Evolutionary conservation across 768 basidiomycete species (phyloP), one percentile per base, ranked within the genome.

Genomic region (Phanerochaete sordida): DNA sequence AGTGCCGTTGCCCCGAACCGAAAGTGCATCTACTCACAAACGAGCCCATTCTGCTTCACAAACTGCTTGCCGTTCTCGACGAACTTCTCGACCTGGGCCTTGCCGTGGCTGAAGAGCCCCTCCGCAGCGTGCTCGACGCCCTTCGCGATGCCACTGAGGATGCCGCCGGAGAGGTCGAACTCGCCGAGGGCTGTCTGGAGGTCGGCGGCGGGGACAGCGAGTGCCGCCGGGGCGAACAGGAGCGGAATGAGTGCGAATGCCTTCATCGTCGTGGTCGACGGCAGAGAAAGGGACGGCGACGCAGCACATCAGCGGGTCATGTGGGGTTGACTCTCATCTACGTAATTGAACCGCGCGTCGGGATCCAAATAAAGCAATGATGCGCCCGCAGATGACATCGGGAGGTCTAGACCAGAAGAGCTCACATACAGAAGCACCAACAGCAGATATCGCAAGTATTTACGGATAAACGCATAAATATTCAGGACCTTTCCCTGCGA

Each of bases 31-130:
- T 8, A 78, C 88, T 73, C 66, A 93, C 91, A 93, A 45, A 82
- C 74, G 31, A 92, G 65, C n/a, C 81, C 85, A 52, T 89, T 80
- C 74, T 91, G 82, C 70, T 85, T 82, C 58, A 91, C 78, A 66
- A 82, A 91, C 65, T 87, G 76, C 69, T 77, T 82, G 21, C 87
- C 88, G 24, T 82, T 73, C 56, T 86, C 79, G 28, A 75, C 67
- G 88, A 87, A 91, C 64, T 81, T 79, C 75, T 87, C 76, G 58
- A 84, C 65, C 57, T 79, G 80, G 59, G 65, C 47, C 53, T 66
- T 28, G 63, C 58, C 53, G 11, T 57, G 77, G 72, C 56, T 60
- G 56, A 23, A 64, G 24, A 68, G 56, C 23, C 61, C 64, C 47
- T 72, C 61, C 35, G 65, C 64, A 16, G 58, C 57, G 15, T 66